phyloP scores from a whole-genome alignment of 768 basidiomycete species.

The Boletus fagicola region DNA sequence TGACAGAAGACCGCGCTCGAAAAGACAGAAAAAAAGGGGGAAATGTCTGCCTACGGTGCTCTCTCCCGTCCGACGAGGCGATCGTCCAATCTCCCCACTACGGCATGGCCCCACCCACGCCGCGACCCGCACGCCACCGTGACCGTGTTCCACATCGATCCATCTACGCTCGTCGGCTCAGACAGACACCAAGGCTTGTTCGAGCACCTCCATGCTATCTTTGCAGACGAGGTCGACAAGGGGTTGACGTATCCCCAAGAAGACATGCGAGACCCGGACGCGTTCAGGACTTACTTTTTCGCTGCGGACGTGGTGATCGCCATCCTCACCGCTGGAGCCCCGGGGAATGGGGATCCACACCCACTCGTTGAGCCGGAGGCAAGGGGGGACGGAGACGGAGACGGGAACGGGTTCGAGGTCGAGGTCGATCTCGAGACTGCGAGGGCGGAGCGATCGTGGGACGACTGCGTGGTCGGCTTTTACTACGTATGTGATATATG shows the following conservation, averaged over 20 bases:
- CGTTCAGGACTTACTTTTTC: slow-evolving; percentile 77
- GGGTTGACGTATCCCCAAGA: slow-evolving; percentile 89
- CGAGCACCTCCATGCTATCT: slow-evolving; percentile 57
- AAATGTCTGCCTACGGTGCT: slow-evolving; percentile 71
- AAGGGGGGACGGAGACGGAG: background rate
- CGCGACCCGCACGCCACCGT: slow-evolving; percentile 21
- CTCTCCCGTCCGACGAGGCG: slow-evolving; percentile 39
- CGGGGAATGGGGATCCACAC: background rate
- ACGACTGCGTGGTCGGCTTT: slow-evolving; percentile 68
- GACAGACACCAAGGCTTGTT: slow-evolving; percentile 47
- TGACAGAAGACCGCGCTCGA: background rate
- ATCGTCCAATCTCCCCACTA: slow-evolving; percentile 42
- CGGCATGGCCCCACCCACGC: slow-evolving; percentile 43
- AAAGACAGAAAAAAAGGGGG: background rate
- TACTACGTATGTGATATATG: slow-evolving; percentile 59
- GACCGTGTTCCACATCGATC: slow-evolving; percentile 39
- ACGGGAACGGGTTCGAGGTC: background rate
- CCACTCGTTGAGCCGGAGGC: background rate
- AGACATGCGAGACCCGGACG: slow-evolving; percentile 45
- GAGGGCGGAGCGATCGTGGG: slow-evolving; percentile 56
- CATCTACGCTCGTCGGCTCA: slow-evolving; percentile 17
- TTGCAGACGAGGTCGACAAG: slow-evolving; percentile 70
- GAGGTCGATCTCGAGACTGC: slow-evolving; percentile 41
- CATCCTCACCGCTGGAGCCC: slow-evolving; percentile 29
- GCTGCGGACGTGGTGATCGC: slow-evolving; percentile 74